A percentile compares a stretch with the other conserved stretches of the same genome.
Evolutionary conservation across 140 eudicot species (phyloP).

Genomic region (Cichorium intybus): DNA sequence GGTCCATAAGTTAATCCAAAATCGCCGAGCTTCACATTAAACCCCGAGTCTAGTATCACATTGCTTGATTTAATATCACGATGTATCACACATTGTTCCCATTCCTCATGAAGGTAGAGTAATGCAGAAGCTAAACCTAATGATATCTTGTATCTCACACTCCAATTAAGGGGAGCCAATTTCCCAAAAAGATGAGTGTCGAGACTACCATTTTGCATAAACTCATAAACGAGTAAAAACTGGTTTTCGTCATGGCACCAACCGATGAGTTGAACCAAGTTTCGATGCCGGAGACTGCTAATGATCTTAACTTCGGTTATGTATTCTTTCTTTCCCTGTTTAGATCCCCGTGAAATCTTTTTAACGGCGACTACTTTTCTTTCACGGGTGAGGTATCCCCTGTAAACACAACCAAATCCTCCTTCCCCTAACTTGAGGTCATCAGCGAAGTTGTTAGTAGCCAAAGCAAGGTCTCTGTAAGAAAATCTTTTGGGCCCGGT

Average conservation of each 20-base stretch:
- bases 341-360: slow-evolving; percentile 51
- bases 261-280: slow-evolving; percentile 59
- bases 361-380: slow-evolving; percentile 51
- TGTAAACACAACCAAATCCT: slow-evolving; percentile 68
- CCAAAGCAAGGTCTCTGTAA: slow-evolving; percentile 45
- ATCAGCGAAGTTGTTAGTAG: slow-evolving; percentile 54
- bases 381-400: slow-evolving; percentile 37
- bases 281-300: slow-evolving; percentile 51
- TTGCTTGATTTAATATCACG: slow-evolving; percentile 40
- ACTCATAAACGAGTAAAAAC: slow-evolving; percentile 52
- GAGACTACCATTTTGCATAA: slow-evolving; percentile 61
- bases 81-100: slow-evolving; percentile 44
- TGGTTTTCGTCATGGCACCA: slow-evolving; percentile 55
- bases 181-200: slow-evolving; percentile 44
- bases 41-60: background rate
- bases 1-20: background rate
- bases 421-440: slow-evolving; percentile 63
- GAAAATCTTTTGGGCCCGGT: slow-evolving; percentile 52
- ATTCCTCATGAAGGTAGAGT: background rate
- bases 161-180: slow-evolving; percentile 41
- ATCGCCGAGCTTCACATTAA: background rate
- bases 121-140: slow-evolving; percentile 47
- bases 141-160: slow-evolving; percentile 38
- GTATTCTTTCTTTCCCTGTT: slow-evolving; percentile 60
- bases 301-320: slow-evolving; percentile 53